Evolutionary conservation across 257 asterid genomes (phyloP).

Genomic region (Prunella vulgaris): DNA sequence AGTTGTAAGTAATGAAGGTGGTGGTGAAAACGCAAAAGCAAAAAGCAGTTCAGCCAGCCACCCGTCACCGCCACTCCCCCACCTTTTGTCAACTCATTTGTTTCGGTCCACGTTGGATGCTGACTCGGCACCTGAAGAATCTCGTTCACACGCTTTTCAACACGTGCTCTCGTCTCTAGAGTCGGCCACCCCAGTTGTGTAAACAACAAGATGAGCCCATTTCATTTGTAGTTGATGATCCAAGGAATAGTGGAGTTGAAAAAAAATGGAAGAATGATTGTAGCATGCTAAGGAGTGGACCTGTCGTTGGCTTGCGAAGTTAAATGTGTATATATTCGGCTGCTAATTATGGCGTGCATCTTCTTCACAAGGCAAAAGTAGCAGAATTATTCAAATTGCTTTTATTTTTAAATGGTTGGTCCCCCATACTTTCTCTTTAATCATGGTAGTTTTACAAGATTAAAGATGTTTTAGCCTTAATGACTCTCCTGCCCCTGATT

Average conservation of each 20-base stretch:
- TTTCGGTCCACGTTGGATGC: slow-evolving; percentile 52
- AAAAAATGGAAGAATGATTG: slow-evolving; percentile 34
- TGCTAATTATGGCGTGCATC: slow-evolving; percentile 58
- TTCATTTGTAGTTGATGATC: slow-evolving; percentile 15
- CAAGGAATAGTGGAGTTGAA: slow-evolving; percentile 17
- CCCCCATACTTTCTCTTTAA: slow-evolving; percentile 52
- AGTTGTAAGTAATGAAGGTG: slow-evolving; percentile 62
- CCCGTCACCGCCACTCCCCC: slow-evolving; percentile 28
- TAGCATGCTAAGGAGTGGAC: slow-evolving; percentile 46
- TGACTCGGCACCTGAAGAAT: slow-evolving; percentile 55
- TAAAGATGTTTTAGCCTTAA: slow-evolving; percentile 9
- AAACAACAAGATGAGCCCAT: slow-evolving; percentile 7
- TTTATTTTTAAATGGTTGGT: slow-evolving; percentile 33
- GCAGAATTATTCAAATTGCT: slow-evolving; percentile 20
- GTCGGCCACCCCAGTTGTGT: slow-evolving; percentile 14
- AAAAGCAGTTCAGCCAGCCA: slow-evolving; percentile 44
- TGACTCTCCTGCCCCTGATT: slow-evolving; percentile 10
- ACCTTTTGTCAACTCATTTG: slow-evolving; percentile 36
- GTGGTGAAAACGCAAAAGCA: slow-evolving; percentile 65
- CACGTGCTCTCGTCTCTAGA: background rate
- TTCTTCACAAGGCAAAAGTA: slow-evolving; percentile 45
- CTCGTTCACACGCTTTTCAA: background rate
- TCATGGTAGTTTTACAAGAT: slow-evolving; percentile 27
- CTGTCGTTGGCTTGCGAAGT: slow-evolving; percentile 26
- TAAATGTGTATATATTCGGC: slow-evolving; percentile 36